Evolutionary conservation across 2,329 filamentous ascomycete genomes (phyloP).

Genomic region (Ceratocystiopsis minuta): DNA sequence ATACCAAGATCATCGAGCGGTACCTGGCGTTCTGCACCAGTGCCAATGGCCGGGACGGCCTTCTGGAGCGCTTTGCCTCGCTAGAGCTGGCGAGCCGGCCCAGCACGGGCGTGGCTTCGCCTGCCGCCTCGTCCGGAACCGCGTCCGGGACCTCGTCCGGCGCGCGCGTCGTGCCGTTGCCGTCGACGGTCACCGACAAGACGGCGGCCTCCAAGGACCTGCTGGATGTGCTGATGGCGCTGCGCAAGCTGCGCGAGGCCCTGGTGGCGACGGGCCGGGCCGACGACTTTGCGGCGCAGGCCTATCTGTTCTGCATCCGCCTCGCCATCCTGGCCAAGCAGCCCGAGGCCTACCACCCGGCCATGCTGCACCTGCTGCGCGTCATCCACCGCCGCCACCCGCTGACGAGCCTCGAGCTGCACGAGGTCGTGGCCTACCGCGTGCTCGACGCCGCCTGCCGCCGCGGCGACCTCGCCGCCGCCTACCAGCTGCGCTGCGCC

Average conservation of each 20-base stretch:
- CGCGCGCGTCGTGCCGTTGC: too few species aligned
- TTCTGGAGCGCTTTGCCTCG: conserved; percentile 57
- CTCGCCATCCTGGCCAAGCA: conserved; percentile 65
- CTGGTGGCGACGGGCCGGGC: conserved; percentile 60
- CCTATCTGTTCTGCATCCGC: conserved; percentile 82
- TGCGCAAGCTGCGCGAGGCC: conserved; percentile 83
- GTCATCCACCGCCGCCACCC: conserved; percentile 49
- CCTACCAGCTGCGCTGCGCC: conserved; percentile 45
- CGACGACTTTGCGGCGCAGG: conserved; percentile 71
- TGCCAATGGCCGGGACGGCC: conserved; percentile 49
- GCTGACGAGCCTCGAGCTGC: conserved; percentile 52
- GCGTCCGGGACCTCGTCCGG: too few species aligned
- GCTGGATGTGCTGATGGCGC: conserved; percentile 57
- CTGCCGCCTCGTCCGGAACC: too few species aligned
- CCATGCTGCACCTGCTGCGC: conserved; percentile 61
- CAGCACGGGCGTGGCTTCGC: neutral
- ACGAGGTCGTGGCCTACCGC: conserved; percentile 64
- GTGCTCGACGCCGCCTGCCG: conserved; percentile 82
- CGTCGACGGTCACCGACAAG: neutral
- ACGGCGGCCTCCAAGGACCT: conserved; percentile 35
- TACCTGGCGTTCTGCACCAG: conserved; percentile 81
- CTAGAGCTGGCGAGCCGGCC: conserved; percentile 23
- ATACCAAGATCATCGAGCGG: conserved; percentile 68
- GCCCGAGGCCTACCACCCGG: conserved; percentile 78
- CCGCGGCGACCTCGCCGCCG: conserved; percentile 54